Percentiles rank a stretch among this genome's conserved stretches.
Conservation (phyloP, 257 asterid species). For the Nicotiana tabacum region DNA sequence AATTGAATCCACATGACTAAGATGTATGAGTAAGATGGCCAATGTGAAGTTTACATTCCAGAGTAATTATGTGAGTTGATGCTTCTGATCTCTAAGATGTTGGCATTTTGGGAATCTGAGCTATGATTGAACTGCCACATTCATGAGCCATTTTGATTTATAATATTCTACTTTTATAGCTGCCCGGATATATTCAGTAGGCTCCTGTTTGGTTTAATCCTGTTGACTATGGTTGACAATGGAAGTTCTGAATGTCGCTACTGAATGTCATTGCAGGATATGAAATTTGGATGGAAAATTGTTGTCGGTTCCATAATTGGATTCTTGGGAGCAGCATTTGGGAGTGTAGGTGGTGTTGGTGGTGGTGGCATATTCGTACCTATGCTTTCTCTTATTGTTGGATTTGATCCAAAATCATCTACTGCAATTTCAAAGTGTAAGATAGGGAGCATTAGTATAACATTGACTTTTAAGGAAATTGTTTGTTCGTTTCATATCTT, state of each 20-base stretch:
- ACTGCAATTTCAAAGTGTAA: constrained; percentile 96
- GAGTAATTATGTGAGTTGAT: neutral
- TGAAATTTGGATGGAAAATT: constrained; percentile 71
- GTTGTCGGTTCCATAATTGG: constrained; percentile 75
- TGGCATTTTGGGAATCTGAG: neutral
- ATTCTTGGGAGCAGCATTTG: constrained; percentile 95
- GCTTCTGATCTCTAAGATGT: neutral
- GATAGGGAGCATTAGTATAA: constrained; percentile 15
- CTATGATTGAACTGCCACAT: neutral
- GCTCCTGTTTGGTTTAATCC: neutral
- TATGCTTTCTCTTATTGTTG: constrained; percentile 80
- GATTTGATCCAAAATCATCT: constrained; percentile 91
- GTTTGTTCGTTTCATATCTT: neutral
- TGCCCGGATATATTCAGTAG: neutral
- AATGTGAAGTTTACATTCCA: neutral
- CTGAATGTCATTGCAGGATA: constrained; percentile 42
- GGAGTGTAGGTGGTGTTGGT: constrained; percentile 98
- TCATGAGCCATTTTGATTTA: neutral
- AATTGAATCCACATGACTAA: neutral
- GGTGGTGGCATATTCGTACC: constrained; percentile 98
- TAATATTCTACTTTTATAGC: neutral
- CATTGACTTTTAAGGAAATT: neutral
- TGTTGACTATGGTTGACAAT: neutral
- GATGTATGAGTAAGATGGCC: neutral
- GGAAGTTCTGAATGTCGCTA: neutral